phyloP scores from a whole-genome alignment of 2,329 filamentous ascomycete genomes.

The Neopestalotiopsis rosae region DNA sequence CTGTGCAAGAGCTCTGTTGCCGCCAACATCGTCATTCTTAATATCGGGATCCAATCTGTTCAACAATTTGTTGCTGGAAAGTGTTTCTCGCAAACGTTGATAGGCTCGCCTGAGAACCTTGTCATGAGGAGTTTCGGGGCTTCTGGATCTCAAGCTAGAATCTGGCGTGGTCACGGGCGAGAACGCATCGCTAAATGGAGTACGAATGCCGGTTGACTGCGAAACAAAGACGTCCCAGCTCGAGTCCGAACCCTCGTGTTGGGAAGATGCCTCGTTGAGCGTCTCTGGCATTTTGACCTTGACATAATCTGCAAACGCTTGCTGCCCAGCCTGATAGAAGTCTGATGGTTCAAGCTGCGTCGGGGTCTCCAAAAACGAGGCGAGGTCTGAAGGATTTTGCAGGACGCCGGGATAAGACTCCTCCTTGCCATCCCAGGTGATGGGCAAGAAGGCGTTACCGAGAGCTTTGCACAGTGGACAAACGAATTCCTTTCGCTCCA shows the following conservation, averaged over 20 bases:
- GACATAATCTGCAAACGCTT: slow-evolving; percentile 45
- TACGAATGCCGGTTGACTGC: slow-evolving; percentile 41
- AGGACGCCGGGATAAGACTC: slow-evolving; percentile 81
- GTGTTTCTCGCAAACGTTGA: slow-evolving; percentile 62
- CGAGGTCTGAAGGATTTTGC: slow-evolving; percentile 63
- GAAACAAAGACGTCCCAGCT: slow-evolving; percentile 47
- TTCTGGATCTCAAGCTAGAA: slow-evolving; percentile 39
- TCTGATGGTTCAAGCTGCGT: slow-evolving; percentile 38
- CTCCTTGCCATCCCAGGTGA: slow-evolving; percentile 93
- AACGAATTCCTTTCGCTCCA: slow-evolving; percentile 84
- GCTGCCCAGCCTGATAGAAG: slow-evolving; percentile 32
- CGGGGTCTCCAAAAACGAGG: slow-evolving; percentile 69
- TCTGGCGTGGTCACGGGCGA: slow-evolving; percentile 43
- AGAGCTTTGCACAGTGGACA: slow-evolving; percentile 96
- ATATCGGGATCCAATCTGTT: slow-evolving; percentile 32
- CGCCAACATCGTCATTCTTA: slow-evolving; percentile 51
- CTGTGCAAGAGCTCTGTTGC: slow-evolving; percentile 65
- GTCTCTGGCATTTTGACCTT: slow-evolving; percentile 42
- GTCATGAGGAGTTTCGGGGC: slow-evolving; percentile 43
- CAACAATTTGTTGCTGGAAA: slow-evolving; percentile 58
- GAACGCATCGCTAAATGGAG: slow-evolving; percentile 49
- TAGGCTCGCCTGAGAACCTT: slow-evolving; percentile 66
- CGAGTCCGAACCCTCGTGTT: slow-evolving; percentile 40
- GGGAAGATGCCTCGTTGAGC: slow-evolving; percentile 45
- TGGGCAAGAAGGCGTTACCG: slow-evolving; percentile 91